Conservation (phyloP, 2,329 filamentous ascomycete species). For the Cladosporium austrohemisphaericum region DNA sequence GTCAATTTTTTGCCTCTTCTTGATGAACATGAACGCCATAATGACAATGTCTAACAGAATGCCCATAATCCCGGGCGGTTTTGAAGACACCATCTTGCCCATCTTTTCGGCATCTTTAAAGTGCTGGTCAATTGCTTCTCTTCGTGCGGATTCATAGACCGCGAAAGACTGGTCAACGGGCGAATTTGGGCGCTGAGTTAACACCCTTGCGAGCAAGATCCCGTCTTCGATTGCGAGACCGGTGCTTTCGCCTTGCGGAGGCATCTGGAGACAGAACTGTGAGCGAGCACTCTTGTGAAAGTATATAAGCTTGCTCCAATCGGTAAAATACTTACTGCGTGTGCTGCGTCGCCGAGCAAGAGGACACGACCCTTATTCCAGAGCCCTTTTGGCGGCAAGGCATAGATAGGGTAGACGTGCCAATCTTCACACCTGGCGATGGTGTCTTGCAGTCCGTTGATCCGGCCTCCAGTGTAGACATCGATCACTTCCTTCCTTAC, state of each 20-base stretch:
- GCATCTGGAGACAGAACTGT: constrained; percentile 37
- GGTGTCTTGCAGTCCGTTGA: constrained; percentile 39
- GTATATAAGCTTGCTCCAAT: background rate
- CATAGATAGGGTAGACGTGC: constrained; percentile 45
- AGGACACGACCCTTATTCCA: constrained; percentile 42
- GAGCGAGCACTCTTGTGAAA: background rate
- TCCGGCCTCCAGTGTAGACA: constrained; percentile 34
- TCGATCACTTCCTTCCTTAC: constrained; percentile 35
- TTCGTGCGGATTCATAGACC: background rate
- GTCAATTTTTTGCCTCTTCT: background rate
- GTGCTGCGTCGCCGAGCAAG: constrained; percentile 46
- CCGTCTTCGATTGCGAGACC: constrained; percentile 45
- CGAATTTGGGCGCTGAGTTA: constrained; percentile 19
- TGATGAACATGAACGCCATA: background rate
- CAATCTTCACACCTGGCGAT: constrained; percentile 36
- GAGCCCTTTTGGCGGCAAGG: constrained; percentile 36
- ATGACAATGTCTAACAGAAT: background rate
- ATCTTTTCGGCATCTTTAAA: constrained; percentile 1
- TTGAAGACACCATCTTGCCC: background rate
- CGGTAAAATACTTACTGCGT: constrained; percentile 37
- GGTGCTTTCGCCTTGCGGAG: constrained; percentile 45
- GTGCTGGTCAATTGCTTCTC: background rate
- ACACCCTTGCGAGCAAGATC: constrained; percentile 40
- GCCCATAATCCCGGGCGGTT: background rate
- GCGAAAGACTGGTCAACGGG: background rate